These are phyloP conservation scores for Taxawa tesnikishii DNA, from an alignment of 2,329 filamentous ascomycete species.

Conservation along the genomic window DNA sequence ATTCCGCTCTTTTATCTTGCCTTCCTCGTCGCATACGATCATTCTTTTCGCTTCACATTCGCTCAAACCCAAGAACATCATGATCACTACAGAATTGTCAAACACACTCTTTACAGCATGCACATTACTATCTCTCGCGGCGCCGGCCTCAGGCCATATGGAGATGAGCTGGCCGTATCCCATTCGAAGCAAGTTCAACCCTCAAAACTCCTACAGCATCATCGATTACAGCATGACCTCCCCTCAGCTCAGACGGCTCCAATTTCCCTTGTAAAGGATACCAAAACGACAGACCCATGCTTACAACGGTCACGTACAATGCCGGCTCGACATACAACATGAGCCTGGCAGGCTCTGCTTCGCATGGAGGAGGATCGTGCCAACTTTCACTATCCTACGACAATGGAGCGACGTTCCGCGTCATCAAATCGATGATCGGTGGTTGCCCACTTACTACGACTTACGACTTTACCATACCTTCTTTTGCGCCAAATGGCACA, in stretches of 20 bases:
- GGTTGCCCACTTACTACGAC: constrained; percentile 39
- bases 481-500: constrained; percentile 45
- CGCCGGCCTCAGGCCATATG: constrained; percentile 30
- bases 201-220: constrained; percentile 26
- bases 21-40: too few species aligned
- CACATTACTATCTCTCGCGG: constrained; percentile 4
- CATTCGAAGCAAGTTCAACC: constrained; percentile 38
- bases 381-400: constrained; percentile 67
- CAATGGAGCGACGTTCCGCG: constrained; percentile 55
- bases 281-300: constrained; percentile 36
- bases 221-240: constrained; percentile 62
- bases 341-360: constrained; percentile 46
- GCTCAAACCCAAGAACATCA: constrained; percentile 1
- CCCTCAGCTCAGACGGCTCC: constrained; percentile 46
- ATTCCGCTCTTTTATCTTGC: background rate
- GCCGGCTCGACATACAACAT: constrained; percentile 53
- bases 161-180: constrained; percentile 44
- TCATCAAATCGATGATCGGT: constrained; percentile 52
- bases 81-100: background rate
- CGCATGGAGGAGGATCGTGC: constrained; percentile 61
- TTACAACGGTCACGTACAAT: constrained; percentile 46
- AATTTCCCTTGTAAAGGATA: constrained; percentile 71
- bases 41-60: background rate
- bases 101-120: constrained; percentile 5
- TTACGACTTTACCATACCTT: constrained; percentile 56